Evolutionary conservation across 306 rosid genomes (phyloP).

Genomic region (Castanopsis chinensis): DNA sequence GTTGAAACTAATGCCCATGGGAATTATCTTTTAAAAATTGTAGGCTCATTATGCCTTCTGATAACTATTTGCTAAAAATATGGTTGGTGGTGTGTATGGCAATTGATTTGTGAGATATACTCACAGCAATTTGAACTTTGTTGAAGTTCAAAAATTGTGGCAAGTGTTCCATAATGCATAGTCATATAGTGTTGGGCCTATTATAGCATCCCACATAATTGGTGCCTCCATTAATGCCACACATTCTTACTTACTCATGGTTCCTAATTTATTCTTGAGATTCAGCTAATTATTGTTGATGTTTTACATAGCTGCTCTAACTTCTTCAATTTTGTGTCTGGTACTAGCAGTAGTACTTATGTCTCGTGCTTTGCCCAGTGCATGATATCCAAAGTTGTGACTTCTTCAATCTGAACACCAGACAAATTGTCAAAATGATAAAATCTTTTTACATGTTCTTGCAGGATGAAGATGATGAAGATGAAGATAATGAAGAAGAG

Average conservation of each 20-base stretch:
- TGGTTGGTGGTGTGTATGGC: neutral
- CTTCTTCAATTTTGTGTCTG: neutral
- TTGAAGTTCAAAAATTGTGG: neutral
- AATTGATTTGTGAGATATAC: neutral
- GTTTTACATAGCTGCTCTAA: neutral
- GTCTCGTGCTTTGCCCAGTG: neutral
- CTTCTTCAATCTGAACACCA: neutral
- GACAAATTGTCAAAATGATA: neutral
- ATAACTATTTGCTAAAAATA: neutral
- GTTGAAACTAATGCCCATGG: neutral
- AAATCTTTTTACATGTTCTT: conserved; percentile 7
- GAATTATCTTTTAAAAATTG: neutral
- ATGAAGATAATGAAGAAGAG: conserved; percentile 73
- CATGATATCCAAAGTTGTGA: neutral
- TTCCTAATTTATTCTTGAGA: neutral
- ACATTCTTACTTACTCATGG: neutral
- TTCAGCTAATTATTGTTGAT: neutral
- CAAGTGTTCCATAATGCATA: neutral
- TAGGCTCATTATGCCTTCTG: neutral
- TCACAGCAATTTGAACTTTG: neutral
- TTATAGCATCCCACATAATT: neutral
- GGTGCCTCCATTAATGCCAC: neutral
- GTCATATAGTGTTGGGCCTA: neutral
- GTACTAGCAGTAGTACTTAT: neutral
- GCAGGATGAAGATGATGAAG: conserved; percentile 87